Conservation (phyloP, 1,139 yeast species). For the Lodderomyces metapsilosis region DNA sequence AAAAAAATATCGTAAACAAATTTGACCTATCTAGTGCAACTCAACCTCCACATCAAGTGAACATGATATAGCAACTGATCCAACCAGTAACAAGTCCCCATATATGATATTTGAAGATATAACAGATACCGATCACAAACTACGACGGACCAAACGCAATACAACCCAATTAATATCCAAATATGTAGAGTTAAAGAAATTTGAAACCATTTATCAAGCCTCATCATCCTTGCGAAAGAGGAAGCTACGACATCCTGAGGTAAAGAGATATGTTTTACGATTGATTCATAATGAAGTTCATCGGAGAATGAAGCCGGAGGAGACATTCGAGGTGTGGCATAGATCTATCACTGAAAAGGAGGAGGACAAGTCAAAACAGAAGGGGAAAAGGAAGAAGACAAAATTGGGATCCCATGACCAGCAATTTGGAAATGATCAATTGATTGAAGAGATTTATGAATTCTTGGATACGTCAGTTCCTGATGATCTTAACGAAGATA, state of each 20-base stretch:
- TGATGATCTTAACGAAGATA: conserved; percentile 8
- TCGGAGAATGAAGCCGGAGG: conserved; percentile 28
- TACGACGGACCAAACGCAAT: conserved; percentile 8
- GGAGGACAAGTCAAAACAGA: neutral
- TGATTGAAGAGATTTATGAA: conserved; percentile 7
- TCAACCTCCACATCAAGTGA: neutral
- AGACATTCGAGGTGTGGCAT: conserved; percentile 42
- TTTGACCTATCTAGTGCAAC: neutral
- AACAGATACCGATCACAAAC: conserved; percentile 11
- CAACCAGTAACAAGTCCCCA: neutral
- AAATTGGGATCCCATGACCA: neutral
- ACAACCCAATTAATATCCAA: conserved; percentile 16
- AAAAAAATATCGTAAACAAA: neutral
- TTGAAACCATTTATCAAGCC: conserved; percentile 11
- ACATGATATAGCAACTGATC: conserved; percentile 4
- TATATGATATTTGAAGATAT: conserved; percentile 22
- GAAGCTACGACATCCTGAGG: conserved; percentile 14
- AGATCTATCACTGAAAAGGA: conserved; percentile 6
- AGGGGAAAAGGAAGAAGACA: conserved; percentile 1
- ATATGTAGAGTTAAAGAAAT: conserved; percentile 20
- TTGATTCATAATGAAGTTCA: conserved; percentile 17
- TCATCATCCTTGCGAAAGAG: conserved; percentile 8
- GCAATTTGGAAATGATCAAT: conserved; percentile 2
- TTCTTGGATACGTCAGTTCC: conserved; percentile 11
- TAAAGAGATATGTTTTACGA: conserved; percentile 16